phyloP scores from a whole-genome alignment of 192 early-diverging fungal species.

The Rhizophagus clarus region DNA sequence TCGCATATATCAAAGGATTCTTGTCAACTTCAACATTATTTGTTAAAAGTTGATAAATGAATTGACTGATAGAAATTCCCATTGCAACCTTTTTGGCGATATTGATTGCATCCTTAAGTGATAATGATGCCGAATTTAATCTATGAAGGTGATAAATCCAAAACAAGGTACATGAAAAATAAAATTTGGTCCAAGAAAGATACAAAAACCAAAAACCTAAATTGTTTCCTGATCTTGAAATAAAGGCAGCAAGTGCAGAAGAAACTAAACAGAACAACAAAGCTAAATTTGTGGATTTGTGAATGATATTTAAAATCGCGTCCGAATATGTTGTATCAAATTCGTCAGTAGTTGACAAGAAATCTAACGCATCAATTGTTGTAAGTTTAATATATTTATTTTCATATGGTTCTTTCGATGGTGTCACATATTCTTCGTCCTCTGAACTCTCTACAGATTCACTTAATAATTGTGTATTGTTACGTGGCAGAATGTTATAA shows the following conservation, averaged over 20 bases:
- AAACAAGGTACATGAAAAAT: not conserved
- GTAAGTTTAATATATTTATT: conserved; percentile 22
- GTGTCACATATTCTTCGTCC: conserved; percentile 6
- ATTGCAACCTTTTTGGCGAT: not conserved
- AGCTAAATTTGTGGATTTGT: not conserved
- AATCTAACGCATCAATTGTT: conserved; percentile 4
- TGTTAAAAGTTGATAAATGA: not conserved
- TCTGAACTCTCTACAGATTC: conserved; percentile 15
- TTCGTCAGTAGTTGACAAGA: not conserved
- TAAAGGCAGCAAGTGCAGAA: not conserved
- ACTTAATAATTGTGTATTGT: too few species aligned
- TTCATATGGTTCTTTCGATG: conserved; percentile 18
- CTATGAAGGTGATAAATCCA: not conserved
- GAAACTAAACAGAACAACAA: not conserved
- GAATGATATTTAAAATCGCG: not conserved
- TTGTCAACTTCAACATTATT: not conserved
- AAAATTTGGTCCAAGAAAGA: not conserved
- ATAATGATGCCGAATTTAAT: not conserved
- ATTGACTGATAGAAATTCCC: not conserved
- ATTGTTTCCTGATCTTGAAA: not conserved
- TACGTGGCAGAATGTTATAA: too few species aligned
- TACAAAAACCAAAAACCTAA: not conserved
- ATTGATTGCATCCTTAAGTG: not conserved
- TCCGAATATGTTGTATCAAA: not conserved
- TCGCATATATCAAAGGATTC: conserved; percentile 11